Base-by-base conservation (phyloP, 1,284 basidiomycete species). In the Malassezia restricta region DNA sequence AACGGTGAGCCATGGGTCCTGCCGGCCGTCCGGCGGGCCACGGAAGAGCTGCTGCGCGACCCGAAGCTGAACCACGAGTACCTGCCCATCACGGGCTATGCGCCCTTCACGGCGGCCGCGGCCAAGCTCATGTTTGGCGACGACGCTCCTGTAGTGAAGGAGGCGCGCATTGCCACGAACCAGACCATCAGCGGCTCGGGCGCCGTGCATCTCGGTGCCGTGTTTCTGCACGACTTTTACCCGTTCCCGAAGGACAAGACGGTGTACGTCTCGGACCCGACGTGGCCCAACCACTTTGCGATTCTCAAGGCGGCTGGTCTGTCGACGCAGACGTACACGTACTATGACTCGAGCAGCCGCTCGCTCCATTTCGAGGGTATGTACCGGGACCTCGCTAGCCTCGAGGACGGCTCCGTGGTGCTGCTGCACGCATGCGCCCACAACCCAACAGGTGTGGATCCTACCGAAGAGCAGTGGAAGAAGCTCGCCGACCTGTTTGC, bases 1-100 rank as follows among this genome's bases (percentile, higher is more conserved):
- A 79, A 86, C 57, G 92, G 92, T 58, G 96, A 95, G 78, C 91
- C 92, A 5, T 98, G 91, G 75, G 83, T 98, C 49, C 80, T 98
- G 50, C 83, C 81, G 49, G 85, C 85, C 48, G 92, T 98, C 52
- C 47, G 32, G 12, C 17, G 14, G 87, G 88, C 86, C 30, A 86
- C 84, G 38, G 75, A 79, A 38, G 79, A 81, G 47, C 74, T 90
- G 44, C 72, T 89, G 59, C 80, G 78, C 56, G 82, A 87, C 66
- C 82, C 83, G 44, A 74, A 78, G 28, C 76, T 90, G 58, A 86
- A 94, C 75, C 90, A 95, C 72, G 90, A 95, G 77, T 96, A 96
- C 73, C 81, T 94, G 30, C 83, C 87, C 29, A 94, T 94, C 71
- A 84, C 85, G 42, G 90, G 90, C 40, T 78, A 92, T 38, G 81